phyloP scores from a whole-genome alignment of 1,284 basidiomycete species.

The Puccinia novopanici region DNA sequence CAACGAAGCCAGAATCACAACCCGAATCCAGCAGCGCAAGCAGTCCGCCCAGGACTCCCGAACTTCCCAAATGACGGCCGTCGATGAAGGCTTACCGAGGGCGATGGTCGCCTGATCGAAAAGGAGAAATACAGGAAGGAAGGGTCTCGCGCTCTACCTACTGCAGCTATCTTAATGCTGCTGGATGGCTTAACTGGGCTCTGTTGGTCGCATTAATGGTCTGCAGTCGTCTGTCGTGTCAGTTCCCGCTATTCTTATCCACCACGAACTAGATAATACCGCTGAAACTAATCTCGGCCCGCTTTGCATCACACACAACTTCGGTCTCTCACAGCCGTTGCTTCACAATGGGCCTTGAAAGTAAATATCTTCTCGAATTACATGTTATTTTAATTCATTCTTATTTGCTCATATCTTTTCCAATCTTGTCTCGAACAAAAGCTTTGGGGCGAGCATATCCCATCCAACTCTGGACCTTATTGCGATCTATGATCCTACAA shows the following conservation, averaged over 20 bases:
- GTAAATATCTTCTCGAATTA: constrained; percentile 7
- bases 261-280: constrained; percentile 59
- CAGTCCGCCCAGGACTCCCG: background rate
- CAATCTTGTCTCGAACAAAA: background rate
- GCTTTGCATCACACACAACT: constrained; percentile 54
- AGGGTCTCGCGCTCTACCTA: constrained; percentile 67
- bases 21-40: constrained; percentile 12
- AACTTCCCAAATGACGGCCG: background rate
- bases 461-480: constrained; percentile 7
- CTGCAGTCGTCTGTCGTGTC: constrained; percentile 65
- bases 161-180: constrained; percentile 67
- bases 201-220: constrained; percentile 66
- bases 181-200: constrained; percentile 66
- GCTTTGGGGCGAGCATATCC: constrained; percentile 48
- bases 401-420: background rate
- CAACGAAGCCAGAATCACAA: constrained; percentile 2
- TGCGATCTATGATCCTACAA: constrained; percentile 33
- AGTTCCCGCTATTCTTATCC: constrained; percentile 61
- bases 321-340: constrained; percentile 32
- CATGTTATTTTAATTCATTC: background rate
- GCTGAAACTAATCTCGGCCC: constrained; percentile 68
- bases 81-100: background rate
- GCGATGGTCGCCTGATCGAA: constrained; percentile 62
- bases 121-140: constrained; percentile 69
- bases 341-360: constrained; percentile 49